A percentile compares a stretch with the other conserved stretches of the same genome.
phyloP scores from a whole-genome alignment of 2,329 filamentous ascomycete genomes.

The Cladophialophora bantiana region DNA sequence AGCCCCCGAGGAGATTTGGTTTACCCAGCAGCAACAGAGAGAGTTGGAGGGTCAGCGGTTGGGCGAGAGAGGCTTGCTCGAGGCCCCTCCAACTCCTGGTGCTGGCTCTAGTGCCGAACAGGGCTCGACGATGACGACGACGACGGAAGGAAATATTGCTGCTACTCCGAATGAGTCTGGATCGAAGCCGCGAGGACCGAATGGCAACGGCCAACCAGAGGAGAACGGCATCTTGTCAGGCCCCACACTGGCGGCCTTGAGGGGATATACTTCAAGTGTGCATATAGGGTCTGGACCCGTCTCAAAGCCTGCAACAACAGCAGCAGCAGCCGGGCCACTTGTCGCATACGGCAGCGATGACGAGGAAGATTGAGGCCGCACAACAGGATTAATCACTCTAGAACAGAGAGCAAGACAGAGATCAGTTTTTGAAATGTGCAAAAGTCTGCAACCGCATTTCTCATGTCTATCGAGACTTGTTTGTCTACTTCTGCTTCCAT shows the following conservation, averaged over 20 bases:
- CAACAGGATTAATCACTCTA: not conserved
- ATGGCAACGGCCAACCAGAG: constrained; percentile 43
- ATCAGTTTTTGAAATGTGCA: no score
- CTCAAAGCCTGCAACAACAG: constrained; percentile 61
- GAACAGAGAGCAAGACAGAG: no score
- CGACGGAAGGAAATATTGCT: constrained; percentile 17
- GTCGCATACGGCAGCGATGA: constrained; percentile 92
- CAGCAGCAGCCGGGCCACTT: constrained; percentile 70
- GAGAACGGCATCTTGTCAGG: constrained; percentile 77
- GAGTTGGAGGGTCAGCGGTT: constrained; percentile 68
- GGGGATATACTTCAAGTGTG: constrained; percentile 57
- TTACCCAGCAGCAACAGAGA: constrained; percentile 78
- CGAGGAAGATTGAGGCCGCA: constrained; percentile 66
- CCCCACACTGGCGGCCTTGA: constrained; percentile 80
- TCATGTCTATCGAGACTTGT: not conserved
- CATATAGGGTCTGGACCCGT: constrained; percentile 46
- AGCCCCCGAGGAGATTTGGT: constrained; percentile 92
- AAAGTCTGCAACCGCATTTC: not conserved
- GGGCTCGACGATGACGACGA: constrained; percentile 46
- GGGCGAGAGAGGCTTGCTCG: constrained; percentile 56
- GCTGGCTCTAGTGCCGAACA: not conserved
- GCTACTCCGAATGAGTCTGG: constrained; percentile 30
- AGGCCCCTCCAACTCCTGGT: constrained; percentile 48
- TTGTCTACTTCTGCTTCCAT: not conserved
- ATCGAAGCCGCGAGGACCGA: not conserved